Evolutionary conservation across 2,329 filamentous ascomycete genomes (phyloP).

Genomic region (Aspergillus pseudotamarii): DNA sequence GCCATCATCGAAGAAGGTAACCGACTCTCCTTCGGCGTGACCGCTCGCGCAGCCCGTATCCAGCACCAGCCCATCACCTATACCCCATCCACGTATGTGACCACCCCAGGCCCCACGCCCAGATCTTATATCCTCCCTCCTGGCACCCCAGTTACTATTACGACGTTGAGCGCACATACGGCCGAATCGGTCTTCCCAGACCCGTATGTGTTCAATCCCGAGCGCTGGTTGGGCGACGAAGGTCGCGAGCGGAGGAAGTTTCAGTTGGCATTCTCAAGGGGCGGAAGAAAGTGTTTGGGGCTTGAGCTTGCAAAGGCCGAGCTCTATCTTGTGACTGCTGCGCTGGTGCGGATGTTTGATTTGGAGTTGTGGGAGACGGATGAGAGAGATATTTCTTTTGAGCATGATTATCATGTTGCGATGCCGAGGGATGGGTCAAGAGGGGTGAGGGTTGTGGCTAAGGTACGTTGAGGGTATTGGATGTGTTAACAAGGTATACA

Average conservation of each 20-base stretch:
- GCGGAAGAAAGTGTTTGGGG: conserved; percentile 47
- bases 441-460: conserved; percentile 25
- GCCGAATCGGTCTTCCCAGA: conserved; percentile 39
- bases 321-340: conserved; percentile 29
- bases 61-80: conserved; percentile 14
- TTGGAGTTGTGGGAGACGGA: conserved; percentile 30
- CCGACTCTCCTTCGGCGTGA: conserved; percentile 43
- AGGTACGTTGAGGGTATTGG: not conserved
- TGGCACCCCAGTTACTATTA: conserved; percentile 42
- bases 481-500: no score
- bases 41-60: conserved; percentile 39
- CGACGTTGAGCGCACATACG: conserved; percentile 35
- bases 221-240: conserved; percentile 43
- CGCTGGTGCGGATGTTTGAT: conserved; percentile 33
- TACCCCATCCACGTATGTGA: conserved; percentile 21
- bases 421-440: conserved; percentile 27
- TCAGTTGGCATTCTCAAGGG: conserved; percentile 46
- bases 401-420: conserved; percentile 32
- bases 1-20: conserved; percentile 40
- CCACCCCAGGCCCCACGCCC: conserved; percentile 17
- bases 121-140: conserved; percentile 26
- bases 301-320: conserved; percentile 40
- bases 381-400: conserved; percentile 29
- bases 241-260: conserved; percentile 40
- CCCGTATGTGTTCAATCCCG: conserved; percentile 38